phyloP scores from a whole-genome alignment of 2,329 filamentous ascomycete species.

The Saccharata proteae region DNA sequence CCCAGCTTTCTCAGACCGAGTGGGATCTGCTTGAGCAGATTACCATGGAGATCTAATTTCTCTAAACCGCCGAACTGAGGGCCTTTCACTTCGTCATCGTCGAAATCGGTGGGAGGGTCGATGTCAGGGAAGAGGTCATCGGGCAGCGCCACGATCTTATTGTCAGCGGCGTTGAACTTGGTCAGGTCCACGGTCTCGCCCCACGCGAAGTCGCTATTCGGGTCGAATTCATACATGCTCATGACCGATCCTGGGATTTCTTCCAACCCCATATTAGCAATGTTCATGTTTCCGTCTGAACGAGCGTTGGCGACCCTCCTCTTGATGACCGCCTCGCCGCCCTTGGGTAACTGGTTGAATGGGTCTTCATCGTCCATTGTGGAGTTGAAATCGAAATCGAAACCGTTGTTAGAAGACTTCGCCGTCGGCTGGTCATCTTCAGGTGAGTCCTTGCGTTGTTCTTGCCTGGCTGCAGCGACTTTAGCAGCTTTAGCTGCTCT shows the following conservation, averaged over 20 bases:
- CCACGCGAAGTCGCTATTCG: slow-evolving; percentile 58
- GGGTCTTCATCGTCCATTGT: slow-evolving; percentile 40
- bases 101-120: slow-evolving; percentile 38
- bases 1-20: slow-evolving; percentile 62
- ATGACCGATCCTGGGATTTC: slow-evolving; percentile 73
- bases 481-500: slow-evolving; percentile 77
- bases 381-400: neutral
- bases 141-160: slow-evolving; percentile 64
- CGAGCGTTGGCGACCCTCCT: slow-evolving; percentile 63
- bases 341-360: slow-evolving; percentile 54
- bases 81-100: slow-evolving; percentile 54
- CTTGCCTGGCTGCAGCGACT: slow-evolving; percentile 11
- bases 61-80: slow-evolving; percentile 76
- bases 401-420: neutral
- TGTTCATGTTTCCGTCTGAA: slow-evolving; percentile 71
- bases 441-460: slow-evolving; percentile 8
- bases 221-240: slow-evolving; percentile 78
- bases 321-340: slow-evolving; percentile 55
- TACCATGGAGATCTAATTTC: slow-evolving; percentile 75
- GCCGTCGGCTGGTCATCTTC: no score
- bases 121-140: slow-evolving; percentile 70
- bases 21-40: slow-evolving; percentile 60
- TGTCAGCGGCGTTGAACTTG: slow-evolving; percentile 76
- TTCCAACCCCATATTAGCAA: slow-evolving; percentile 70
- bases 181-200: slow-evolving; percentile 83